Evolutionary conservation across 78 protist genomes (phyloP).

Genomic region (Mastigamoeba balamuthi): DNA sequence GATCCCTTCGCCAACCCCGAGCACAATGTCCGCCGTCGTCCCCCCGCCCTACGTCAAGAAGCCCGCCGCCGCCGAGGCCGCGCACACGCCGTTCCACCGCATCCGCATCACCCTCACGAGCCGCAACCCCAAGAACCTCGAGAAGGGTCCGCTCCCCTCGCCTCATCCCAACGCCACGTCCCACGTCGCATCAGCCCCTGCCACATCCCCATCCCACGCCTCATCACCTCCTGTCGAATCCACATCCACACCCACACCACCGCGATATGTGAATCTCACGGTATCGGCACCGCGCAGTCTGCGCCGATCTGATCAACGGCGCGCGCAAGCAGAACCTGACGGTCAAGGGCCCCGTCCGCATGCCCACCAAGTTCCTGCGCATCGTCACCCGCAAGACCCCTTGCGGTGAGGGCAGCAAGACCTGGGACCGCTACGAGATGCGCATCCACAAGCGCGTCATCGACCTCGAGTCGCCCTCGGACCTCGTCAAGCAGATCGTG

Average conservation of each 20-base stretch:
- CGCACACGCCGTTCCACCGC: neutral
- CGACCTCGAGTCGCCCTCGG: slow-evolving; percentile 86
- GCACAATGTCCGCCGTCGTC: neutral
- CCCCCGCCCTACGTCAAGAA: neutral
- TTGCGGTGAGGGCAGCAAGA: slow-evolving; percentile 99
- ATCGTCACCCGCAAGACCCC: slow-evolving; percentile 98
- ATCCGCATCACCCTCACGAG: slow-evolving; percentile 94
- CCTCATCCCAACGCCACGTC: too few relatives aligned
- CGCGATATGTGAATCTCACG: neutral
- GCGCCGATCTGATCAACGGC: slow-evolving; percentile 77
- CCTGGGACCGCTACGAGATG: slow-evolving; percentile 99
- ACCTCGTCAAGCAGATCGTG: slow-evolving; percentile 85
- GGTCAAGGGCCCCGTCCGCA: slow-evolving; percentile 98
- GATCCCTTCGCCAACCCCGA: too few relatives aligned
- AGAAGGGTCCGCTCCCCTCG: slow-evolving; percentile 61
- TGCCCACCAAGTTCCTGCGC: slow-evolving; percentile 95
- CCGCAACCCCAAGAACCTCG: slow-evolving; percentile 86
- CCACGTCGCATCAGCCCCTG: too few relatives aligned
- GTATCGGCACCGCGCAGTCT: slow-evolving; percentile 39
- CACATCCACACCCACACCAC: neutral
- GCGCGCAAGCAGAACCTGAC: slow-evolving; percentile 78
- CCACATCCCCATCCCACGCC: neutral
- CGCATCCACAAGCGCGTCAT: slow-evolving; percentile 99
- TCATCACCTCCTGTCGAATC: neutral
- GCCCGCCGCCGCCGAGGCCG: neutral